phyloP scores from a whole-genome alignment of 257 asterid species.

The Nicotiana noctiflora region DNA sequence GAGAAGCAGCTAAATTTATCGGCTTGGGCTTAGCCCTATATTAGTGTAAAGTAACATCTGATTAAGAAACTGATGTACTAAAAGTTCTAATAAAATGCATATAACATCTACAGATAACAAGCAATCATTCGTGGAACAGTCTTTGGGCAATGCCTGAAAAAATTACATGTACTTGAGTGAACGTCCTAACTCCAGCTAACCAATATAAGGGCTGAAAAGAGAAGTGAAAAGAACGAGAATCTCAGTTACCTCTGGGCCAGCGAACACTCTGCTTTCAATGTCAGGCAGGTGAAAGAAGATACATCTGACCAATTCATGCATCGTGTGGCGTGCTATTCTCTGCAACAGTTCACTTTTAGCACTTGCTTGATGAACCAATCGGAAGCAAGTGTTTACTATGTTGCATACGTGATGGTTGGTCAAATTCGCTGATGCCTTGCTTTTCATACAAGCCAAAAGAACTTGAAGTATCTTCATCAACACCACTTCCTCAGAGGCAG shows the following conservation, averaged over 20 bases:
- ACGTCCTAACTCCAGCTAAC: not conserved
- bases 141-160: not conserved
- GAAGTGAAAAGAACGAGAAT: not conserved
- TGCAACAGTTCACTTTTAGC: slow-evolving; percentile 83
- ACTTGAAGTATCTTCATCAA: slow-evolving; percentile 95
- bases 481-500: slow-evolving; percentile 96
- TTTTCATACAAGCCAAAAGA: slow-evolving; percentile 96
- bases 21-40: not conserved
- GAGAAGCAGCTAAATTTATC: not conserved
- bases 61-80: not conserved
- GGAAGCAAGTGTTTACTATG: slow-evolving; percentile 82
- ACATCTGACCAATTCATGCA: slow-evolving; percentile 88
- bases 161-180: not conserved
- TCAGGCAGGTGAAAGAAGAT: slow-evolving; percentile 71
- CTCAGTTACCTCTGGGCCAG: slow-evolving; percentile 44
- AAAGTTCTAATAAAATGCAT: not conserved
- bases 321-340: slow-evolving; percentile 85
- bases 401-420: slow-evolving; percentile 87
- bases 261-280: slow-evolving; percentile 23
- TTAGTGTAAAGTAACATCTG: not conserved
- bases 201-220: not conserved
- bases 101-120: not conserved
- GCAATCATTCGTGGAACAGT: not conserved
- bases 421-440: slow-evolving; percentile 61
- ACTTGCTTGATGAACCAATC: slow-evolving; percentile 92